Evolutionary conservation across 2,329 filamentous ascomycete species (phyloP).

Genomic region (Talaromyces funiculosus): DNA sequence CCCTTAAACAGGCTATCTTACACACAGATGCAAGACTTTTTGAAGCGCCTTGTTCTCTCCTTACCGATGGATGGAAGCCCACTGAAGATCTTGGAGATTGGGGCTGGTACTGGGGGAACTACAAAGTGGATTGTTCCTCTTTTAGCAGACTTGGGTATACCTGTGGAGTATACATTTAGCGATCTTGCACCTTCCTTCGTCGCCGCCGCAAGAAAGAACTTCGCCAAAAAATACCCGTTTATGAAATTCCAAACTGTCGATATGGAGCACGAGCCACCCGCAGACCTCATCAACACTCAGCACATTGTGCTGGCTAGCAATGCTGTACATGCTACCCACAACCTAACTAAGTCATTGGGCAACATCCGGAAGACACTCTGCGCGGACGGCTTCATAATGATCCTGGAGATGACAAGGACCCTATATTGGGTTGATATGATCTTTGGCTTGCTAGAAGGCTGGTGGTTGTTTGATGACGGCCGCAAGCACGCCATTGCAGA

Average conservation of each 20-base stretch:
- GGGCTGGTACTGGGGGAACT: conserved; percentile 36
- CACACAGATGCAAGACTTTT: conserved; percentile 20
- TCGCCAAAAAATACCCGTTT: neutral
- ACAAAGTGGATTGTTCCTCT: conserved; percentile 26
- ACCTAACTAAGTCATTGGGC: conserved; percentile 17
- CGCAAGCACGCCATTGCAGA: conserved; percentile 20
- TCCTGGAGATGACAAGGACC: conserved; percentile 36
- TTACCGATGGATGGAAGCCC: neutral
- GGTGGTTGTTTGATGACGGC: conserved; percentile 36
- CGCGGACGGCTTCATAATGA: conserved; percentile 43
- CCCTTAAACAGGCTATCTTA: conserved; percentile 19
- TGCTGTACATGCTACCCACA: conserved; percentile 29
- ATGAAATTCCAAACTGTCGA: conserved; percentile 25
- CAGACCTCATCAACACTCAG: conserved; percentile 29
- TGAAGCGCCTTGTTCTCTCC: neutral
- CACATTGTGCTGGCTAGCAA: conserved; percentile 32
- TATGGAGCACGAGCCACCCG: conserved; percentile 23
- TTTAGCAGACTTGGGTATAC: conserved; percentile 22
- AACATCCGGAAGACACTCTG: conserved; percentile 25
- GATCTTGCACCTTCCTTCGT: conserved; percentile 20
- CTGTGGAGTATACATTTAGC: conserved; percentile 23
- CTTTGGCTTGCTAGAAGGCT: conserved; percentile 35
- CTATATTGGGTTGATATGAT: conserved; percentile 29
- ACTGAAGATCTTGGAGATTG: conserved; percentile 31
- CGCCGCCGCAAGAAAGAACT: conserved; percentile 6